Conservation (phyloP, 225 moss, liverwort and hornwort genomes). For the Thuidium tamariscinum region DNA sequence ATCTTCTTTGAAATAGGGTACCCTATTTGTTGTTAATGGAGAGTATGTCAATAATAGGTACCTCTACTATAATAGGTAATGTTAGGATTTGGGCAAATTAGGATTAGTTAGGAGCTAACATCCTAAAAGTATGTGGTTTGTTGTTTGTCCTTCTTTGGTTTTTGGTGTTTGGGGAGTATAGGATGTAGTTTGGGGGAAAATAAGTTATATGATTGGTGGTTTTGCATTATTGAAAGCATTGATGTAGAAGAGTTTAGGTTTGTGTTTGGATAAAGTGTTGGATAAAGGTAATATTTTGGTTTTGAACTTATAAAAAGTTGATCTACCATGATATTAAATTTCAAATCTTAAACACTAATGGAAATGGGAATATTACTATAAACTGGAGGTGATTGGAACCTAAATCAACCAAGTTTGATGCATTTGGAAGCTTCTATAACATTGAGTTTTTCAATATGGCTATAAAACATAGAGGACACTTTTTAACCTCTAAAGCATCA, state of each 20-base stretch:
- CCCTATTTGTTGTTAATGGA: no score
- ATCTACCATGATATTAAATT: fast-evolving
- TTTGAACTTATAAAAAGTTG: fast-evolving
- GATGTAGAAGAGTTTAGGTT: fast-evolving
- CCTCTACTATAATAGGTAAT: no score
- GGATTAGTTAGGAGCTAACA: fast-evolving
- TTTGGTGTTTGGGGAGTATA: fast-evolving
- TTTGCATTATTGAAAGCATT: not conserved
- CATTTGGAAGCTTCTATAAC: no score
- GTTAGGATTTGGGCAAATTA: fast-evolving
- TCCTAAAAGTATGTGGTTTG: no score
- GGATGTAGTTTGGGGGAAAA: fast-evolving
- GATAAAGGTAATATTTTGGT: not conserved
- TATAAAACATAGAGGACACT: no score
- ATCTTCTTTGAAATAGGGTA: no score
- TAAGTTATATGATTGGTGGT: not conserved
- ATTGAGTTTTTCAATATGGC: no score
- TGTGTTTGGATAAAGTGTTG: fast-evolving
- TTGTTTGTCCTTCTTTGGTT: not conserved
- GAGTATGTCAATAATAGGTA: no score
- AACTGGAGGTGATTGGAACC: no score
- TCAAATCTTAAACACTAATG: fast-evolving
- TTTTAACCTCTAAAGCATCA: no score
- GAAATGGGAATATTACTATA: fast-evolving
- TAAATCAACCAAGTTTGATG: no score